Evolutionary conservation across 345 rosid genomes (phyloP).

Genomic region (Euclidium syriacum): DNA sequence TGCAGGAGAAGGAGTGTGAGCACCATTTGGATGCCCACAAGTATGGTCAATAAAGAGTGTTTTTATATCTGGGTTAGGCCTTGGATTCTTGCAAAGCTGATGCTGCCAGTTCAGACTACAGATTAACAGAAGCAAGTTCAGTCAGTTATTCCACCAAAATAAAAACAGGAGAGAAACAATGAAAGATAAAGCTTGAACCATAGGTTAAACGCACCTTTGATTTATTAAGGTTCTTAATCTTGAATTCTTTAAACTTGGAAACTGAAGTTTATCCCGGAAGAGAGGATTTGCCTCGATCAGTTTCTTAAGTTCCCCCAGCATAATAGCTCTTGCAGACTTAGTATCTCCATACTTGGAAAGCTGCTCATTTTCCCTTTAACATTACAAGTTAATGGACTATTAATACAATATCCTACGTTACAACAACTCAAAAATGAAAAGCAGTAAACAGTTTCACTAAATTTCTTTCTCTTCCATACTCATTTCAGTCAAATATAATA

Average conservation of each 20-base stretch:
- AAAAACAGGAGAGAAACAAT: neutral
- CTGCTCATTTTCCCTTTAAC: conserved; percentile 41
- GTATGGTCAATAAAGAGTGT: conserved; percentile 47
- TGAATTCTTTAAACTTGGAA: conserved; percentile 45
- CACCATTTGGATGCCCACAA: conserved; percentile 46
- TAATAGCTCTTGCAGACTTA: conserved; percentile 42
- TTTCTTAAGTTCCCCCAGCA: conserved; percentile 44
- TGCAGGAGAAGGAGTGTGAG: conserved; percentile 44
- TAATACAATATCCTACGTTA: neutral
- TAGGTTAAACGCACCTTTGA: conserved; percentile 31
- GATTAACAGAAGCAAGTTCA: conserved; percentile 8
- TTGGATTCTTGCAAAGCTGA: conserved; percentile 49
- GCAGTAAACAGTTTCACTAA: neutral
- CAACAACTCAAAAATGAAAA: conserved; percentile 5
- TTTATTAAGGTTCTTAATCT: conserved; percentile 49
- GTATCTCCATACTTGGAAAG: conserved; percentile 48
- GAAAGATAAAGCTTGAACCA: neutral
- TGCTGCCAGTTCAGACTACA: conserved; percentile 51
- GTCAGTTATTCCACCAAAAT: neutral
- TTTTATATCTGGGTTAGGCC: conserved; percentile 49
- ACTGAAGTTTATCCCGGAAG: conserved; percentile 46
- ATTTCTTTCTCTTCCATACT: neutral
- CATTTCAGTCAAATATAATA: neutral
- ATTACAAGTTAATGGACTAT: neutral
- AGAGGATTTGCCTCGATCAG: conserved; percentile 43